Conservation (phyloP, 2,329 filamentous ascomycete genomes). For the Phyllosticta citriasiana region DNA sequence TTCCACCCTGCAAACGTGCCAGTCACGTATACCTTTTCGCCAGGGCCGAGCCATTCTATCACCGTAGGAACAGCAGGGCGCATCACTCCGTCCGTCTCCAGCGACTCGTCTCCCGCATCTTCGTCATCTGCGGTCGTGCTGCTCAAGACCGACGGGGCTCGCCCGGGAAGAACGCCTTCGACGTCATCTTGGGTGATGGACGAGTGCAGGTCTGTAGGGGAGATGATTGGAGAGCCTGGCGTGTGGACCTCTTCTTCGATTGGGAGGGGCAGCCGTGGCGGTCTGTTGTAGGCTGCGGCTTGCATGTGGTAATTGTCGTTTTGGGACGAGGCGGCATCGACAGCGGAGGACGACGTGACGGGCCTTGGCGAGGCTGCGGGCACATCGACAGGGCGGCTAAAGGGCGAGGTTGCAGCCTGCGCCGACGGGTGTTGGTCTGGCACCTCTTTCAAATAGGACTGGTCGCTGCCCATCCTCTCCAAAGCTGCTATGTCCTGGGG, state of each 20-base stretch:
- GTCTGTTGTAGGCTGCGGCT: conserved; percentile 45
- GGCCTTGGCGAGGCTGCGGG: conserved; percentile 16
- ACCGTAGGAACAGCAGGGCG: conserved; percentile 71
- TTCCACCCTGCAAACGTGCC: conserved; percentile 98
- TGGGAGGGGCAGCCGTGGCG: conserved; percentile 79
- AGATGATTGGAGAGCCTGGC: conserved; percentile 81
- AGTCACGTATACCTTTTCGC: conserved; percentile 90
- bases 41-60: conserved; percentile 75
- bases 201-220: conserved; percentile 53
- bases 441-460: conserved; percentile 23
- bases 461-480: conserved; percentile 32
- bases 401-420: conserved; percentile 16
- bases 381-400: conserved; percentile 30
- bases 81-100: conserved; percentile 55
- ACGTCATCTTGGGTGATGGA: conserved; percentile 33
- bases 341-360: conserved; percentile 17
- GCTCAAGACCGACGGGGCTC: conserved; percentile 45
- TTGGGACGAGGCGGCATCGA: conserved; percentile 18
- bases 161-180: conserved; percentile 43
- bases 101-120: conserved; percentile 54
- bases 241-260: conserved; percentile 87
- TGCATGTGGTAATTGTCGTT: conserved; percentile 25
- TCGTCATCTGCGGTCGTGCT: conserved; percentile 58
- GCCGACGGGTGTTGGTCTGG: neutral
- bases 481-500: conserved; percentile 18